Conservation (phyloP, 495 filamentous ascomycete genomes). For the Trypethelium eluteriae region DNA sequence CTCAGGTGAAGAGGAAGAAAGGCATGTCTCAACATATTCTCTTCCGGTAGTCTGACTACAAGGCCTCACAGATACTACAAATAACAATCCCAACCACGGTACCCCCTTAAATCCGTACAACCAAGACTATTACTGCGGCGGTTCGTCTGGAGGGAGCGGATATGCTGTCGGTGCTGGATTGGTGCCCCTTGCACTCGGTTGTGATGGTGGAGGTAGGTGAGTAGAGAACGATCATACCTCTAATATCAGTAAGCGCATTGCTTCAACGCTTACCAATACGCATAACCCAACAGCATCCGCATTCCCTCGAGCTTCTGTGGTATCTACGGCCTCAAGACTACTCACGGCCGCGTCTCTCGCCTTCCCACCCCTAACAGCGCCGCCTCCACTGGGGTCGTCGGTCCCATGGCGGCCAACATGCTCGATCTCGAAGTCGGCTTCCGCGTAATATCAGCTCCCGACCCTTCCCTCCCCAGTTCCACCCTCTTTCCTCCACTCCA, state of each 20-base stretch:
- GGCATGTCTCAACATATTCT: background rate
- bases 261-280: background rate
- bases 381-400: conserved; percentile 57
- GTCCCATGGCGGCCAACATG: conserved; percentile 70
- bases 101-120: conserved; percentile 84
- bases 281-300: conserved; percentile 49
- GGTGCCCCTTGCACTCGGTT: conserved; percentile 73
- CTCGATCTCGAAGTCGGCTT: conserved; percentile 79
- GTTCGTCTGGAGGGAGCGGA: conserved; percentile 77
- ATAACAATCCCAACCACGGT: conserved; percentile 73
- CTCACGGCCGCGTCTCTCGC: conserved; percentile 64
- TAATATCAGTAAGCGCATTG: background rate
- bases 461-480: conserved; percentile 50
- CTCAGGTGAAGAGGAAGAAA: background rate
- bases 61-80: conserved; percentile 55
- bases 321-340: conserved; percentile 79
- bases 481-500: conserved; percentile 44
- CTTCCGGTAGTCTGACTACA: background rate
- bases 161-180: conserved; percentile 71
- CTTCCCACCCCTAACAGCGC: conserved; percentile 54
- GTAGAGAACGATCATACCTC: background rate
- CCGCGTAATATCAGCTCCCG: conserved; percentile 62
- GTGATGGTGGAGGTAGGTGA: conserved; percentile 66
- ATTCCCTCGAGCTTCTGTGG: conserved; percentile 79
- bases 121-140: conserved; percentile 71